A percentile compares a stretch with the other conserved stretches of the same genome.
Evolutionary conservation across 2,329 filamentous ascomycete genomes (phyloP).

Genomic region (Paraphoma chrysanthemicola): DNA sequence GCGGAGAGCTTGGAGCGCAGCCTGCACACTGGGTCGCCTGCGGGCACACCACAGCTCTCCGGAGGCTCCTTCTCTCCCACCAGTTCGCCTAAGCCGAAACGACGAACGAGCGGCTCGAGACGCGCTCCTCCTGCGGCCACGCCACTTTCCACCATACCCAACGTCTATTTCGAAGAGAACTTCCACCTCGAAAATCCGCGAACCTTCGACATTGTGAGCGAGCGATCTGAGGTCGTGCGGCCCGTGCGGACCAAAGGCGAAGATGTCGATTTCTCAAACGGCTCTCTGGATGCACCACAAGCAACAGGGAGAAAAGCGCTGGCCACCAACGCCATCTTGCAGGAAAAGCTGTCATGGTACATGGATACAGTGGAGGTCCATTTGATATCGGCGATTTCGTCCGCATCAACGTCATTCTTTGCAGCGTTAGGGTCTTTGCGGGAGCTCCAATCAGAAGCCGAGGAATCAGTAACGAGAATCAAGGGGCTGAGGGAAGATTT

Average conservation of each 20-base stretch:
- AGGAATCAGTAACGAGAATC: conserved; percentile 88
- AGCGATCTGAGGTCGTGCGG: conserved; percentile 93
- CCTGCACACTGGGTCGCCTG: conserved; percentile 44
- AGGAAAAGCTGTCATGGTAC: conserved; percentile 99
- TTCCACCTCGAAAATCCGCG: conserved; percentile 96
- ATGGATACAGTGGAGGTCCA: conserved; percentile 99
- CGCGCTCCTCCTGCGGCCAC: conserved; percentile 75
- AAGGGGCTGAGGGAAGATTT: conserved; percentile 81
- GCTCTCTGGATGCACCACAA: conserved; percentile 63
- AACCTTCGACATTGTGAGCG: conserved; percentile 95
- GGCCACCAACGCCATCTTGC: conserved; percentile 94
- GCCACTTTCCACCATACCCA: conserved; percentile 88
- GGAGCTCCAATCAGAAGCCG: conserved; percentile 89
- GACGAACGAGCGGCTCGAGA: conserved; percentile 61
- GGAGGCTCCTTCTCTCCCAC: conserved; percentile 52
- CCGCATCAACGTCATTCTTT: conserved; percentile 95
- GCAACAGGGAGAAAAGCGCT: conserved; percentile 75
- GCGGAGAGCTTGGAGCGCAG: conserved; percentile 56
- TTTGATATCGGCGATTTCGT: conserved; percentile 93
- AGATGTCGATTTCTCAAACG: conserved; percentile 65
- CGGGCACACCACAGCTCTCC: conserved; percentile 47
- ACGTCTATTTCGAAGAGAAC: conserved; percentile 91
- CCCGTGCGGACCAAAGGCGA: conserved; percentile 56
- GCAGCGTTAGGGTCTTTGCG: conserved; percentile 89
- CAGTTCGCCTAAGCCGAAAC: conserved; percentile 57